Evolutionary conservation across 805 yeast genomes (phyloP).

Genomic region (Teunomyces pallodes): DNA sequence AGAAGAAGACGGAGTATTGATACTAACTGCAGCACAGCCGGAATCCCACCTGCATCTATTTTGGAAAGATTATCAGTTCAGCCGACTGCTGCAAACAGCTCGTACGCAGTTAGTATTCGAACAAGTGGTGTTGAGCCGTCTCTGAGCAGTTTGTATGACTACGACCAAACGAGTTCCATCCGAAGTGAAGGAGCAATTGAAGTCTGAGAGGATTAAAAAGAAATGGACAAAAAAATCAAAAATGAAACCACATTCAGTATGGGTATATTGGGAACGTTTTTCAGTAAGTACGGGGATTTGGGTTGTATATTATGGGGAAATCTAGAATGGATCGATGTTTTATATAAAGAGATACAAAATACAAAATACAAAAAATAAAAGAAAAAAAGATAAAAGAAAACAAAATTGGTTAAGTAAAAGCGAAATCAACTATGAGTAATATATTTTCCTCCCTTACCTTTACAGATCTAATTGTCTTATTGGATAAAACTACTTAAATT

Average conservation of each 20-base stretch:
- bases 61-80: slow-evolving; percentile 49
- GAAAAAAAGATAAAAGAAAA: background rate
- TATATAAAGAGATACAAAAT: background rate
- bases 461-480: background rate
- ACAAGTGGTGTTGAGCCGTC: slow-evolving; percentile 15
- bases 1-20: slow-evolving; percentile 42
- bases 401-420: too few relatives aligned
- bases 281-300: background rate
- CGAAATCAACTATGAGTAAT: too few relatives aligned
- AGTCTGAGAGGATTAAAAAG: background rate
- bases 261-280: background rate
- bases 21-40: slow-evolving; percentile 63
- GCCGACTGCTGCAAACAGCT: slow-evolving; percentile 28
- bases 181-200: slow-evolving; percentile 6
- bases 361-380: background rate
- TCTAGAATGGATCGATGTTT: background rate
- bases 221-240: background rate
- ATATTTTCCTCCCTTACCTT: background rate
- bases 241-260: background rate
- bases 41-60: slow-evolving; percentile 73
- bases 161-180: slow-evolving; percentile 13
- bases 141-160: slow-evolving; percentile 12
- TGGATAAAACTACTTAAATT: background rate
- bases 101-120: slow-evolving; percentile 14
- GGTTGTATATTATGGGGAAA: slow-evolving; percentile 4